These are phyloP conservation scores for Aspergillus awamori DNA, from an alignment of 2,329 filamentous ascomycete species.

Conservation along the genomic window DNA sequence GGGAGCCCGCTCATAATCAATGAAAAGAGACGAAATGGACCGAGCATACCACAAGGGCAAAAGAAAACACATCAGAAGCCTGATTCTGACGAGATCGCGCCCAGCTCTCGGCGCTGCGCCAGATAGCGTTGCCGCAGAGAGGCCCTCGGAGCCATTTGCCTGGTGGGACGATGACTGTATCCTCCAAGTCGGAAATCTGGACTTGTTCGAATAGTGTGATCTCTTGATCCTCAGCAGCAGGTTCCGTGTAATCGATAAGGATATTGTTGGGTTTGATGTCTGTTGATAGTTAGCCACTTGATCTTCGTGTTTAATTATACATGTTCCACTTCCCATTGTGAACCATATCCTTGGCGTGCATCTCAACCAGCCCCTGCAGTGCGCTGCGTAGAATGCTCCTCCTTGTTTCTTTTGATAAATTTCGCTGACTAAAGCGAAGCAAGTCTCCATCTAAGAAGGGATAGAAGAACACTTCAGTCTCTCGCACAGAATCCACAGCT, in stretches of 20 bases:
- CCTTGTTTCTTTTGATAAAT: slow-evolving; percentile 16
- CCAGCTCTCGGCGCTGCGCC: slow-evolving; percentile 42
- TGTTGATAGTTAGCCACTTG: background rate
- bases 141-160: slow-evolving; percentile 28
- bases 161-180: slow-evolving; percentile 30
- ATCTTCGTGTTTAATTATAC: too few relatives aligned
- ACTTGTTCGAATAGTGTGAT: slow-evolving; percentile 21
- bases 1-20: background rate
- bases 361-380: slow-evolving; percentile 34
- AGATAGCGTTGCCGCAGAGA: slow-evolving; percentile 37
- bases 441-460: slow-evolving; percentile 23
- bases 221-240: background rate
- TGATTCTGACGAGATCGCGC: slow-evolving; percentile 32
- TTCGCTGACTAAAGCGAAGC: slow-evolving; percentile 19
- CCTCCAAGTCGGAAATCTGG: slow-evolving; percentile 37
- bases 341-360: slow-evolving; percentile 37
- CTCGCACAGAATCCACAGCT: slow-evolving; percentile 29
- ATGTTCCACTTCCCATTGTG: slow-evolving; percentile 29
- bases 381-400: slow-evolving; percentile 21
- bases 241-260: slow-evolving; percentile 6
- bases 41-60: slow-evolving; percentile 32
- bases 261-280: slow-evolving; percentile 17
- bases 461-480: slow-evolving; percentile 25
- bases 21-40: too few relatives aligned
- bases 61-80: slow-evolving; percentile 42